Base-by-base conservation (phyloP, 495 filamentous ascomycete species). In the Chaetomium fimeti region DNA sequence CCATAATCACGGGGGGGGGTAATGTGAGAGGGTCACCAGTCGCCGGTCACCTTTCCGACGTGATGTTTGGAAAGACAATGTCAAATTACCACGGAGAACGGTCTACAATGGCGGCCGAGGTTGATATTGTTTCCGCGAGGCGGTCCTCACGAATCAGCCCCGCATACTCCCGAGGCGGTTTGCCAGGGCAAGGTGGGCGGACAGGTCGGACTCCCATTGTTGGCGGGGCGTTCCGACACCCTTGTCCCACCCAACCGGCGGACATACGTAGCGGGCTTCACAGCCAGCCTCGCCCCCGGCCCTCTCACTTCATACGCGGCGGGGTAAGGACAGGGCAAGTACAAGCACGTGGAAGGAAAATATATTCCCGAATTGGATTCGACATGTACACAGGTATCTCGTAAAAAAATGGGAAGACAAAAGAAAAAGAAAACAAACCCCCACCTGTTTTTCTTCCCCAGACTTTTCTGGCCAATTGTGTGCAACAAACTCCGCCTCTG, bases 401-500 rank as follows among this genome's bases (percentile, higher is more conserved):
- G n/a, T n/a, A n/a, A n/a, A n/a, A n/a, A n/a, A n/a, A n/a, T n/a
- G n/a, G n/a, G n/a, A 20, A 28, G 6, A 16, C 27, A 13, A 16
- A 55, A 55, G n/a, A 20, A 18, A 16, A 18, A 32, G 29, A 20
- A 9, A 18, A 5, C n/a, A 4, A 16, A 15, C 13, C 1, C 36
- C 32, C 15, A 2, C n/a, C 2, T 18, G 5, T 45, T 57, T 11
- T 40, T 57, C 2, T 15, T 38, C 36, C 20, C 12, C 12, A 5
- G 42, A 22, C 8, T n/a, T 12, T 40, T 3, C 6, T 27, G 32
- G 15, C 22, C 40, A 57, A 11, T 27, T 4, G 22, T 20, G 2
- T 16, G 22, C 20, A 7, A 43, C 6, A 48, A 47, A 59, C 57
- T 47, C 57, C 57, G 57, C 57, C 36, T n/a, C 47, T 48, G 25